These are phyloP conservation scores for Orobanche coerulescens DNA, from an alignment of 257 asterid species.

Conservation along the genomic window DNA sequence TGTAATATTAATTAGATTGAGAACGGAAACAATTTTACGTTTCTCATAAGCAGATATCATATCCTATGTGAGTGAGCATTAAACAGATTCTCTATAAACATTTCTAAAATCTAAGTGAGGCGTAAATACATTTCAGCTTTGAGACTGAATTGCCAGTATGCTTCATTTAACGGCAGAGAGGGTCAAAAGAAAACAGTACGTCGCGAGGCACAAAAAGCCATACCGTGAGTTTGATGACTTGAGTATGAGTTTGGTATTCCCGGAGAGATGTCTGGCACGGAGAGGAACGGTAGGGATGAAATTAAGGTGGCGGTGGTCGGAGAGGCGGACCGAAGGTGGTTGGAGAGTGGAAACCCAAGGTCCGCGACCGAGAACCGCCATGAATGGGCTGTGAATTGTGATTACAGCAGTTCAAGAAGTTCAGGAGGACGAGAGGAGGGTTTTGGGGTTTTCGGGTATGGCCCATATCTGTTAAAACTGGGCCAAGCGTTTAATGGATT, in stretches of 20 bases:
- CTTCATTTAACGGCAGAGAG: neutral
- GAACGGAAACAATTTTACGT: neutral
- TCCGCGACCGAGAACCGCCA: slow-evolving; percentile 27
- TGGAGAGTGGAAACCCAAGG: slow-evolving; percentile 21
- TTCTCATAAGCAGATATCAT: neutral
- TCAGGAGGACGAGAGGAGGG: neutral
- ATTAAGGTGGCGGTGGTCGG: slow-evolving; percentile 20
- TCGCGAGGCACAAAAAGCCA: neutral
- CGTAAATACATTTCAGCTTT: neutral
- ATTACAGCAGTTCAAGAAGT: neutral
- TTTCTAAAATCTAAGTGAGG: neutral
- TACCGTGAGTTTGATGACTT: slow-evolving; percentile 25
- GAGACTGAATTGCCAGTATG: neutral
- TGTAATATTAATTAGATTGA: neutral
- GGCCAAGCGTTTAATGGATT: slow-evolving; percentile 2
- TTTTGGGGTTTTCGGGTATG: slow-evolving; percentile 23
- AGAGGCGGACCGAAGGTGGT: neutral
- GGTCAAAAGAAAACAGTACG: neutral
- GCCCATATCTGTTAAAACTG: slow-evolving; percentile 7
- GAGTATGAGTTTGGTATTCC: slow-evolving; percentile 12
- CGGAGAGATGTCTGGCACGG: slow-evolving; percentile 14
- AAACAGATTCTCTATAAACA: neutral
- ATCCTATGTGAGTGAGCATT: neutral
- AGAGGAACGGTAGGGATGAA: neutral
- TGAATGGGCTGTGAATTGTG: slow-evolving; percentile 12